Base-by-base conservation (phyloP, 129 eudicot genomes). In the Deinandra increscens region DNA sequence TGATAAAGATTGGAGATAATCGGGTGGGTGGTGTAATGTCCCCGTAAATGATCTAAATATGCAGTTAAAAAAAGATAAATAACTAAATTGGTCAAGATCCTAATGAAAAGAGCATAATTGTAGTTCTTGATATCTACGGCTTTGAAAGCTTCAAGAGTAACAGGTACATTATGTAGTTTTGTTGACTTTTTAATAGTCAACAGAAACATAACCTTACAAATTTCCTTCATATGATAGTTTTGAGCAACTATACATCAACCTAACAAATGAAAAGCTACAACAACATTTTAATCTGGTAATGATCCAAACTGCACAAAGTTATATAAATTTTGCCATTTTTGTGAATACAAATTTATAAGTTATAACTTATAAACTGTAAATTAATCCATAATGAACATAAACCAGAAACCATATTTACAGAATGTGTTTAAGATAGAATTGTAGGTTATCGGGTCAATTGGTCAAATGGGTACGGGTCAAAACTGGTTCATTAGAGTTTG, bases 351-450 rank as follows among this genome's bases (percentile, higher is more conserved):
- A 45, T 46, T 68, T 18, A 37, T 42, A 23, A 20, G 29, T 60
- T 9, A 37, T 42, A 26, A 19, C n/a, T n/a, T n/a, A n/a, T n/a
- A n/a, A n/a, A 53, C 62, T 22, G 17, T 13, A 54, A 69, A 9
- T 5, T 2, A 10, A 18, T 48, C 61, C 15, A 36, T 62, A 22
- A 37, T 22, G 46, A 23, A 51, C 33, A 53, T 45, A 68, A 67
- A 59, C 7, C 26, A 45, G 31, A 29, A 50, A 62, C 15, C 43
- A 46, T 75, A 37, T 68, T 55, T 72, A 56, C 95, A 92, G 98
- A 96, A 92, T 61, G 98, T 92, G 4, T 92, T 92, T 87, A 92
- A 92, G 75, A 92, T 94, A 97, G 99, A 94, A 94, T 73, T 94
- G 99, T n/a, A n/a, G n/a, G n/a, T n/a, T n/a, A n/a, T n/a, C n/a